A percentile compares a stretch with the other conserved stretches of the same genome.
Conservation (phyloP, 495 filamentous ascomycete species). For the Oidiodendron maius region DNA sequence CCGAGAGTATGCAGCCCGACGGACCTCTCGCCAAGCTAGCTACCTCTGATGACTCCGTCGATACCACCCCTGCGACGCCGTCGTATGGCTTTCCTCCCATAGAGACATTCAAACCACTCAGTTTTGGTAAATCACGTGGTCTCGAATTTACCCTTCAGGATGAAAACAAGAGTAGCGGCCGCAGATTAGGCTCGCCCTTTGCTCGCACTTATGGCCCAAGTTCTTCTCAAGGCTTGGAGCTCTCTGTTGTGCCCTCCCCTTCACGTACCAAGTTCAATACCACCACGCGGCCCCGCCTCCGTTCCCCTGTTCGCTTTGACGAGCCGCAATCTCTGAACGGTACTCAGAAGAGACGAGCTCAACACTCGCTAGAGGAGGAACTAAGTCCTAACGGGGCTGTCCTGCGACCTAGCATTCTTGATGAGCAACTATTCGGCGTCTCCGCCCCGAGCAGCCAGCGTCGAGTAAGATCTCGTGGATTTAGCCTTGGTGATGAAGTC, state of each 20-base stretch:
- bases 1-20: slow-evolving; percentile 69
- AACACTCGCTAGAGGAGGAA: slow-evolving; percentile 39
- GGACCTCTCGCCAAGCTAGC: slow-evolving; percentile 61
- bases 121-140: slow-evolving; percentile 8
- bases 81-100: slow-evolving; percentile 10
- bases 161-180: slow-evolving; percentile 7
- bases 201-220: slow-evolving; percentile 53
- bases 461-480: slow-evolving; percentile 47
- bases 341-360: slow-evolving; percentile 46
- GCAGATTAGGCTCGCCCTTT: slow-evolving; percentile 48
- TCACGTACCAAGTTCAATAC: slow-evolving; percentile 28
- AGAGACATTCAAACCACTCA: slow-evolving; percentile 15
- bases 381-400: slow-evolving; percentile 39
- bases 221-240: slow-evolving; percentile 20
- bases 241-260: slow-evolving; percentile 25
- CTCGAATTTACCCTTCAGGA: neutral
- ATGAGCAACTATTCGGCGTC: slow-evolving; percentile 38
- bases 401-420: slow-evolving; percentile 41
- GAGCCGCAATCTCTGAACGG: slow-evolving; percentile 40
- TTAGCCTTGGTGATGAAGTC: slow-evolving; percentile 47
- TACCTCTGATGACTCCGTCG: slow-evolving; percentile 20
- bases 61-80: slow-evolving; percentile 15
- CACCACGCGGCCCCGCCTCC: slow-evolving; percentile 37
- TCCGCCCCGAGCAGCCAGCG: slow-evolving; percentile 28
- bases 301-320: slow-evolving; percentile 40